These are phyloP conservation scores for Psophocarpus tetragonolobus DNA, from an alignment of 306 rosid species.

Conservation along the genomic window DNA sequence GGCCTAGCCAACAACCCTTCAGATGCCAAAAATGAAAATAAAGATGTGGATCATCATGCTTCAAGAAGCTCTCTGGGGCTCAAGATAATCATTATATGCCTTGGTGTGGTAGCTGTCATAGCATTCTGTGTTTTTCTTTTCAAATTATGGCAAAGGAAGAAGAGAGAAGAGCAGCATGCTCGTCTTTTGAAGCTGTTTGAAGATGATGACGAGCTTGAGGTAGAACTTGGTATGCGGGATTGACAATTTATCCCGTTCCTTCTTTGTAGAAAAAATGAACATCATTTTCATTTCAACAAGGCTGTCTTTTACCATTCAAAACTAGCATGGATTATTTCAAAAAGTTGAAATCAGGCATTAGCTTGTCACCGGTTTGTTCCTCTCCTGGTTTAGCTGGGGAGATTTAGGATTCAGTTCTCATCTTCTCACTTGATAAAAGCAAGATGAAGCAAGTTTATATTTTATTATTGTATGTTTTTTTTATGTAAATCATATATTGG, in stretches of 20 bases:
- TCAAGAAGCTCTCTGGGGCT: constrained; percentile 51
- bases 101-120: constrained; percentile 49
- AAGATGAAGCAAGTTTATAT: constrained; percentile 22
- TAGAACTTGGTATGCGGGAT: constrained; percentile 85
- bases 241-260: constrained; percentile 41
- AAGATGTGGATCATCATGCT: constrained; percentile 36
- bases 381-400: constrained; percentile 25
- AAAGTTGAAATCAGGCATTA: constrained; percentile 21
- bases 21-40: constrained; percentile 40
- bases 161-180: constrained; percentile 82
- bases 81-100: constrained; percentile 47
- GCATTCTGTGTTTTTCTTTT: constrained; percentile 57
- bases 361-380: constrained; percentile 24
- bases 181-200: constrained; percentile 89
- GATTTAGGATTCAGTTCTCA: constrained; percentile 29
- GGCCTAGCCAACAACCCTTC: constrained; percentile 54
- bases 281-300: constrained; percentile 23
- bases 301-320: constrained; percentile 23
- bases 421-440: constrained; percentile 15
- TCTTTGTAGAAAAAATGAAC: constrained; percentile 23
- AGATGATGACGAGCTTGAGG: constrained; percentile 92
- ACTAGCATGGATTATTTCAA: constrained; percentile 30
- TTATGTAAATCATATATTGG: constrained; percentile 39
- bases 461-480: constrained; percentile 29
- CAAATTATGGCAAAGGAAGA: constrained; percentile 84